Base-by-base conservation (phyloP, 2,329 filamentous ascomycete species). In the Coleophoma eucalyptorum region DNA sequence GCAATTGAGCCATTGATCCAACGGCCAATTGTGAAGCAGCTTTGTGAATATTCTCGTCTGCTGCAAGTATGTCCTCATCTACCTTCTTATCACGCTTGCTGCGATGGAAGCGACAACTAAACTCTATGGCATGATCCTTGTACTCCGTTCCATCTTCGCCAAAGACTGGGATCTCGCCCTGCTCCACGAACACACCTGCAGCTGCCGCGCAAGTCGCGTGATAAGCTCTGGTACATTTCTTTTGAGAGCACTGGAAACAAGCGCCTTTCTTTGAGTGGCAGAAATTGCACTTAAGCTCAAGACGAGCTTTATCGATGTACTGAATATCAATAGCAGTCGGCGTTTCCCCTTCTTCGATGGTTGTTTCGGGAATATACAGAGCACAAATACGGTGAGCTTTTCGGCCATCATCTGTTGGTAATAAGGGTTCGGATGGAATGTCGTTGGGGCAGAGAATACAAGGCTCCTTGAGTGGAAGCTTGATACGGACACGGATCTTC, bases 391-490 rank as follows among this genome's bases (percentile, higher is more conserved):
- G 84, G 69, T 99, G 94, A 16, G 90, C 93, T 61, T 89, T 86
- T 57, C 90, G 84, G 35, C 90, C 91, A 65, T 94, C 90, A 58
- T 96, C 90, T 0, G 94, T 97, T 1, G 87, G 80, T 11, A 99
- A 71, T n/a, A 99, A 74, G 58, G 90, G 84, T 62, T 93, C 84
- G 49, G 84, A 88, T 19, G 86, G 82, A 52, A 94, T 84, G 64
- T 96, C 87, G 67, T 97, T 96, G 13, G 94, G 94, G 66, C 94
- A 99, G 18, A 99, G 78, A 55, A 90, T 85, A 69, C 94, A 99
- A 26, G 91, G 91, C 58, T 90, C 86, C 58, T 89, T 87, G 45
- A 79, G 78, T 42, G 86, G 82, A 20, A 55, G 58, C 68, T 87
- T 90, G 64, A 90, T 75, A 46, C 86, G 85, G 56, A 96, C 80